A percentile compares a stretch with the other conserved stretches of the same genome.
Conservation (phyloP, 768 basidiomycete species). For the Strobilomyces confusus region DNA sequence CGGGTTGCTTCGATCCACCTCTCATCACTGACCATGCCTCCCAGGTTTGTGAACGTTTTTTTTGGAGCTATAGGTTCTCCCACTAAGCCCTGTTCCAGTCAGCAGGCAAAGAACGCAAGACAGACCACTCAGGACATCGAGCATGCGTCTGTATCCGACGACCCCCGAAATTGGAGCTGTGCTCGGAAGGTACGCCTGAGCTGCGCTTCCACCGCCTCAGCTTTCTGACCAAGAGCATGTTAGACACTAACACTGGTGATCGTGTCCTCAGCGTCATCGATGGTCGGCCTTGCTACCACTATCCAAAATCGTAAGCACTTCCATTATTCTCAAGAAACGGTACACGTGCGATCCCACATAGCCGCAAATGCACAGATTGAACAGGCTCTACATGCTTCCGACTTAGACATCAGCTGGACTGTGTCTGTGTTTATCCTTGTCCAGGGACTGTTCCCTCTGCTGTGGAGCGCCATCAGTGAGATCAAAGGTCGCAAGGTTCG, state of each 20-base stretch:
- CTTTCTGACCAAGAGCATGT: not conserved
- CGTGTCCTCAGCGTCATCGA: conserved; percentile 28
- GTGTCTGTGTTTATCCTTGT: conserved; percentile 67
- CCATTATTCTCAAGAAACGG: not conserved
- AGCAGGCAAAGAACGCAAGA: not conserved
- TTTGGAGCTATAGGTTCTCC: not conserved
- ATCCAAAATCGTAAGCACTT: conserved; percentile 26
- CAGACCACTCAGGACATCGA: conserved; percentile 29
- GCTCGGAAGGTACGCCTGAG: conserved; percentile 45
- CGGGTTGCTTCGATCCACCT: not conserved
- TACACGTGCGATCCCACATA: conserved; percentile 21
- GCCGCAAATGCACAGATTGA: conserved; percentile 70
- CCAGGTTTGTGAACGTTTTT: conserved; percentile 7
- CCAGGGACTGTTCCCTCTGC: conserved; percentile 63
- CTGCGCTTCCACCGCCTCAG: too few species aligned
- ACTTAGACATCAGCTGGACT: conserved; percentile 60
- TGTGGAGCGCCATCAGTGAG: conserved; percentile 73
- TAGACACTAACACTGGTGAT: conserved; percentile 25
- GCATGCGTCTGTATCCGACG: conserved; percentile 45
- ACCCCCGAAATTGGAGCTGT: conserved; percentile 57
- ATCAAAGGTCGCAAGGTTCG: conserved; percentile 68
- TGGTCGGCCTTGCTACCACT: conserved; percentile 23
- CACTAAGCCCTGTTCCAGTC: conserved; percentile 1
- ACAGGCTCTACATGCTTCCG: conserved; percentile 53
- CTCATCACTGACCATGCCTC: conserved; percentile 6